Evolutionary conservation across 192 early-diverging fungal genomes (phyloP), one percentile per base, ranked within the genome.

Genomic region (Dimargaris xerosporica): DNA sequence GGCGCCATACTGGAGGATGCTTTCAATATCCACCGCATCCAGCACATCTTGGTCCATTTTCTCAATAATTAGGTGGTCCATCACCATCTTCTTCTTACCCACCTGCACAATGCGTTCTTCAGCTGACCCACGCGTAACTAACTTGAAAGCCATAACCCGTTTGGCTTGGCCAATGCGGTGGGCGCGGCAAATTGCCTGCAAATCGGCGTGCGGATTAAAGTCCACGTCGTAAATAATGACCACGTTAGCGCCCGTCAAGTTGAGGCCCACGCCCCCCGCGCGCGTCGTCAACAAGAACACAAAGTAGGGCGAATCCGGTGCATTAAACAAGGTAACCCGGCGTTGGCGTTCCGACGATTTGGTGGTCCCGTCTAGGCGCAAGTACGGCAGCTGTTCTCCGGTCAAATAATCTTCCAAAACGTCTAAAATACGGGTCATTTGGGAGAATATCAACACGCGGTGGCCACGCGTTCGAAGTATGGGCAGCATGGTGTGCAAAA

Each of bases 121-220:
- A 3, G 39, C 56, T 19, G 56, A 41, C 19, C 41, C 41, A 19
- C 56, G 56, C 31, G 56, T 59, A 17, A 93, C 72, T 16, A 96
- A 66, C 71, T 81, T 83, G 41, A 84, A 78, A 3, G 92, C 83
- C 21, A 75, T 73, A 0, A 96, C 93, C 34, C 88, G 86, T 54
- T 82, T 83, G 16, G 74, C 78, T 70, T 96, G 93, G 0, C 93
- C 93, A 23, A 96, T 88, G 30, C 86, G 83, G 71, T 88, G 86
- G 1, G 90, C 91, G 4, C 93, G 81, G 62, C 92, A 90, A 69
- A 91, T 87, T 0, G 93, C 93, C 67, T 90, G 86, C 25, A 75
- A 74, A 59, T 87, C 88, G 52, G 87, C 83, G 17, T 92, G 91
- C 1, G 93, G 93, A 56, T 96, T 96, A 65, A 86, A 91, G 25